phyloP scores from a whole-genome alignment of 2,329 filamentous ascomycete genomes.

The Aspergillus aculeatinus region DNA sequence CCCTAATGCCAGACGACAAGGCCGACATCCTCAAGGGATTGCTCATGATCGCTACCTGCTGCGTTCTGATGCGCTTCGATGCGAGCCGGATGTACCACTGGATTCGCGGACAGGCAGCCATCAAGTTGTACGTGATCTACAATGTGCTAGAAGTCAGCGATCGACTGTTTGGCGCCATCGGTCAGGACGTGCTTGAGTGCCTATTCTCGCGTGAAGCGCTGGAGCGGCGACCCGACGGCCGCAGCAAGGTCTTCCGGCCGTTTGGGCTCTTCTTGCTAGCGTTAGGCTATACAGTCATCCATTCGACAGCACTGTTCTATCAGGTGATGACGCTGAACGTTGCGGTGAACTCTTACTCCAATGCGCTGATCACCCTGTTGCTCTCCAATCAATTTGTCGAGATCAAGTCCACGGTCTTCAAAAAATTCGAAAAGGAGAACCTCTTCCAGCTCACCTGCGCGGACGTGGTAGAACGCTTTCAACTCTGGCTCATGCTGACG shows the following conservation, averaged over 20 bases:
- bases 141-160: slow-evolving; percentile 92
- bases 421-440: slow-evolving; percentile 97
- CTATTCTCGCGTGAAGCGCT: slow-evolving; percentile 91
- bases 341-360: slow-evolving; percentile 97
- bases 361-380: slow-evolving; percentile 85
- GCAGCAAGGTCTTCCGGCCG: slow-evolving; percentile 85
- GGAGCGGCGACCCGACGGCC: slow-evolving; percentile 80
- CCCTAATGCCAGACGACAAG: slow-evolving; percentile 83
- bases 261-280: slow-evolving; percentile 89
- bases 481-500: slow-evolving; percentile 94
- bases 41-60: slow-evolving; percentile 81
- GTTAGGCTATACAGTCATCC: slow-evolving; percentile 80
- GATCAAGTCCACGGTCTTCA: slow-evolving; percentile 98
- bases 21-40: slow-evolving; percentile 90
- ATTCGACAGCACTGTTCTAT: slow-evolving; percentile 87
- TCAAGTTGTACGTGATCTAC: slow-evolving; percentile 98
- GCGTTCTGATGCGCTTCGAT: slow-evolving; percentile 84
- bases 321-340: slow-evolving; percentile 98
- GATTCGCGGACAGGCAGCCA: slow-evolving; percentile 91
- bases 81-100: slow-evolving; percentile 98
- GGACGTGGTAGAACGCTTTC: slow-evolving; percentile 94
- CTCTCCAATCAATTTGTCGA: slow-evolving; percentile 98
- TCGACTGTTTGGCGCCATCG: slow-evolving; percentile 82
- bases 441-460: slow-evolving; percentile 95
- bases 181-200: slow-evolving; percentile 94